A percentile compares a stretch with the other conserved stretches of the same genome.
Conservation (phyloP, 2,329 filamentous ascomycete genomes). For the Colletotrichum destructivum region DNA sequence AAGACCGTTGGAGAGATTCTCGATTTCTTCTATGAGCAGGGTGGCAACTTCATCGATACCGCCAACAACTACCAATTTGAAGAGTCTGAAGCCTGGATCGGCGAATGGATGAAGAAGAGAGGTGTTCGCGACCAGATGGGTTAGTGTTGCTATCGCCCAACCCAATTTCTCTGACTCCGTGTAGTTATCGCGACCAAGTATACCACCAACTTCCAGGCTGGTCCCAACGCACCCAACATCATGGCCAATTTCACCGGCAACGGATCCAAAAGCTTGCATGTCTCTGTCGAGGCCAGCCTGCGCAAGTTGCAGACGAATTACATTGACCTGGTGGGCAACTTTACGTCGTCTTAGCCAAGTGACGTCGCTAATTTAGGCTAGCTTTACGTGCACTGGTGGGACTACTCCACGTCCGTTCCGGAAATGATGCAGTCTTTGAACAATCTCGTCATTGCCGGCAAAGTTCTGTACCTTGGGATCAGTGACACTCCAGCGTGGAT, state of each 20-base stretch:
- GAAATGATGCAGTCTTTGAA: conserved; percentile 81
- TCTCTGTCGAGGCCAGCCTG: conserved; percentile 70
- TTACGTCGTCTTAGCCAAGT: conserved; percentile 14
- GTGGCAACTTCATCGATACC: conserved; percentile 83
- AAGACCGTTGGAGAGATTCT: conserved; percentile 74
- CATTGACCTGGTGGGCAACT: conserved; percentile 70
- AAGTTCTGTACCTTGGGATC: conserved; percentile 77
- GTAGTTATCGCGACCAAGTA: conserved; percentile 79
- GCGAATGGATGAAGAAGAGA: conserved; percentile 78
- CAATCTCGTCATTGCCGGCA: conserved; percentile 70
- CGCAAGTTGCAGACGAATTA: conserved; percentile 77
- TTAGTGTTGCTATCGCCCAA: conserved; percentile 48
- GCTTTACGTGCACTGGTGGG: conserved; percentile 78
- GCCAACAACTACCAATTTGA: conserved; percentile 77
- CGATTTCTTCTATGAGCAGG: conserved; percentile 74
- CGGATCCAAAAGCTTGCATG: conserved; percentile 72
- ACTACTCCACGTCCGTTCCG: conserved; percentile 74
- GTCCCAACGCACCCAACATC: conserved; percentile 58
- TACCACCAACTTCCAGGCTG: conserved; percentile 70
- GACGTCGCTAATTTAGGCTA: conserved; percentile 44
- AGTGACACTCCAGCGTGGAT: conserved; percentile 80
- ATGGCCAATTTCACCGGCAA: conserved; percentile 72
- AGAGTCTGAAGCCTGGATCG: conserved; percentile 77
- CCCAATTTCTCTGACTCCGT: background rate
- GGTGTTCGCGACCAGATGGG: conserved; percentile 77